phyloP scores from a whole-genome alignment of 2,329 filamentous ascomycete species.

The Pezizomycotina sp. region DNA sequence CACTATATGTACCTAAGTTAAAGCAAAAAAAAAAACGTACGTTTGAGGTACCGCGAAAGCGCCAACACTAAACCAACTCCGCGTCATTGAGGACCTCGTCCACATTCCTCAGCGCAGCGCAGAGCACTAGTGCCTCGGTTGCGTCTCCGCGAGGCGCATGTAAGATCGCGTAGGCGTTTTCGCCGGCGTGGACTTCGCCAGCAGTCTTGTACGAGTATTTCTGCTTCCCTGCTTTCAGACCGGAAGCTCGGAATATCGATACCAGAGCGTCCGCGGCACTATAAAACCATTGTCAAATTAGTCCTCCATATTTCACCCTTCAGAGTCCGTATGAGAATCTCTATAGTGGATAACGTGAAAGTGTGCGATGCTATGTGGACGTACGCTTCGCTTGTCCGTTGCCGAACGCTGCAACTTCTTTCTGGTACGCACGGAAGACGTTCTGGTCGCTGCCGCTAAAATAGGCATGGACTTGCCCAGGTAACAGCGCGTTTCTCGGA shows the following conservation, averaged over 20 bases:
- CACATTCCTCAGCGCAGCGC: slow-evolving; percentile 75
- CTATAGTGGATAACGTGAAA: slow-evolving; percentile 19
- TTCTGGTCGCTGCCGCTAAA: slow-evolving; percentile 94
- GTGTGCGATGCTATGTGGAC: slow-evolving; percentile 12
- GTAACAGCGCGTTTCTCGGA: slow-evolving; percentile 92
- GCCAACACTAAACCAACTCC: slow-evolving; percentile 76
- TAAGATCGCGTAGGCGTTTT: slow-evolving; percentile 87
- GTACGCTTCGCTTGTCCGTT: slow-evolving; percentile 27
- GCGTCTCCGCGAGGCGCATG: slow-evolving; percentile 90
- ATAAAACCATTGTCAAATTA: slow-evolving; percentile 21
- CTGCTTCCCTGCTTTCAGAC: slow-evolving; percentile 75
- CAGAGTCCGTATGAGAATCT: slow-evolving; percentile 1
- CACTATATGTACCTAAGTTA: neutral
- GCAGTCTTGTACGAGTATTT: slow-evolving; percentile 72
- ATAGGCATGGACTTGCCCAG: slow-evolving; percentile 94
- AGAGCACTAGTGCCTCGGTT: slow-evolving; percentile 86
- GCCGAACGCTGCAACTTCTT: slow-evolving; percentile 55
- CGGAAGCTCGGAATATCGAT: slow-evolving; percentile 57
- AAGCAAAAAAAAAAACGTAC: slow-evolving; percentile 30
- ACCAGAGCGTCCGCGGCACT: slow-evolving; percentile 53
- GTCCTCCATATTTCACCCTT: neutral
- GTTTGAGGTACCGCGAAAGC: slow-evolving; percentile 84
- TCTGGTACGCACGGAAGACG: slow-evolving; percentile 74
- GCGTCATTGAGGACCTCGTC: slow-evolving; percentile 60
- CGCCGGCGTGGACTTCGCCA: slow-evolving; percentile 55